A percentile compares a stretch with the other conserved stretches of the same genome.
Conservation (phyloP, 2,329 filamentous ascomycete genomes). For the Aspergillus sp. region DNA sequence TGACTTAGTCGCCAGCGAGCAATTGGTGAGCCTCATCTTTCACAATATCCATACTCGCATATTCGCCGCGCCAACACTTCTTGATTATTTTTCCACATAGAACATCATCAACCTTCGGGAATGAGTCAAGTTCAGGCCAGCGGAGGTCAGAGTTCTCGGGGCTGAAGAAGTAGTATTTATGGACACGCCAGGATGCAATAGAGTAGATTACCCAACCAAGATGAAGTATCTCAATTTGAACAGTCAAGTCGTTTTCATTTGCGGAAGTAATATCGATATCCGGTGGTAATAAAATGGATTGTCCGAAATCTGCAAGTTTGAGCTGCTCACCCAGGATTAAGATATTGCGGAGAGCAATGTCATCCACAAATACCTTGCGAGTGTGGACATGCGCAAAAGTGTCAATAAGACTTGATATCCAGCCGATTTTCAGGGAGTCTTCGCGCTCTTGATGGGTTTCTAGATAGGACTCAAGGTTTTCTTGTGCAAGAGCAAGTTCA, state of each 20-base stretch:
- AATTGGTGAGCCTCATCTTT: too few species aligned
- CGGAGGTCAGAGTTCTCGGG: constrained; percentile 7
- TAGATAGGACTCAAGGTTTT: constrained; percentile 14
- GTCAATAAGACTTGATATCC: constrained; percentile 10
- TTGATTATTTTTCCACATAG: constrained; percentile 7
- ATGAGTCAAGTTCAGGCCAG: constrained; percentile 3
- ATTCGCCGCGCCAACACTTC: constrained; percentile 8
- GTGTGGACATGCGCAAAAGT: constrained; percentile 5
- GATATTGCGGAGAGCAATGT: constrained; percentile 15
- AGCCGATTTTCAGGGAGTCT: neutral
- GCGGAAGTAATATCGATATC: constrained; percentile 6
- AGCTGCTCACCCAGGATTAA: constrained; percentile 12
- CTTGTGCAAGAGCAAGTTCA: constrained; percentile 18
- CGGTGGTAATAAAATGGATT: constrained; percentile 11
- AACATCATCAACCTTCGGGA: constrained; percentile 11
- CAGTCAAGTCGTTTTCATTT: constrained; percentile 6
- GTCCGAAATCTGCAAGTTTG: constrained; percentile 16
- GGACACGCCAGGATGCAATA: constrained; percentile 10
- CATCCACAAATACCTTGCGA: constrained; percentile 12
- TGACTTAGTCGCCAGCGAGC: too few species aligned
- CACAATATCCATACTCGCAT: constrained; percentile 1
- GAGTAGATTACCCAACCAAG: constrained; percentile 13
- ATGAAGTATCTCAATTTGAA: constrained; percentile 10
- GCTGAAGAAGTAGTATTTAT: constrained; percentile 16
- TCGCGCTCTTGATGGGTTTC: constrained; percentile 6